Evolutionary conservation across 257 asterid genomes (phyloP), one percentile per base, ranked within the genome.

Genomic region (Primulina eburnea): DNA sequence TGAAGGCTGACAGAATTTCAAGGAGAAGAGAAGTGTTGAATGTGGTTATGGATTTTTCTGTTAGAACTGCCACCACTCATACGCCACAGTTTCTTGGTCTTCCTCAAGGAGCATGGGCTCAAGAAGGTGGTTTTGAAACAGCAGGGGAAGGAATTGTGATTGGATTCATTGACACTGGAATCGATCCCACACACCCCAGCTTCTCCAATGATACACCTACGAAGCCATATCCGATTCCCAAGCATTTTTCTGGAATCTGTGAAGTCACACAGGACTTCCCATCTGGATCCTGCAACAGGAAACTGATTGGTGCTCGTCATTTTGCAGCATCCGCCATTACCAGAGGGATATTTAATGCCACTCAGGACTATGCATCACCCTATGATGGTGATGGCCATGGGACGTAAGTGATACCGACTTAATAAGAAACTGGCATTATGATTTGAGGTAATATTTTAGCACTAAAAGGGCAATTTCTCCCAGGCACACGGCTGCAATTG

Each of bases 271-370:
- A 78, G 6, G 98, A 94, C 73, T 94, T 94, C 58, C 99, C 98
- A 40, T 91, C 97, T 21, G 99, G 99, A 55, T 94, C 99, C 43
- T 94, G 99, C 89, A 94, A 94, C 70, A 82, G 99, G 69, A 94
- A 94, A 85, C 97, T 94, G 59, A 74, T 94, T 52, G 99, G 97
- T 43, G 99, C 99, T 56, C 98, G 97, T 30, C 99, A 94, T 83
- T 94, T 94, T 68, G 99, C 99, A 2, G 97, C 98, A 34, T 94
- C 99, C 32, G 99, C 98, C 21, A 94, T 94, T 67, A 94, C 95
- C 28, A 85, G 99, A 75, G 99, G 99, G 80, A 94, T 94, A 69
- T 94, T 94, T 73, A 94, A 94, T 80, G 92, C 98, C 64, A 74
- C 95, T 38, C 89, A 91, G 83, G 99, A 94, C 77, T 91, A 82